Conservation (phyloP, 1,139 yeast species). For the Sugiyamaella castrensis region DNA sequence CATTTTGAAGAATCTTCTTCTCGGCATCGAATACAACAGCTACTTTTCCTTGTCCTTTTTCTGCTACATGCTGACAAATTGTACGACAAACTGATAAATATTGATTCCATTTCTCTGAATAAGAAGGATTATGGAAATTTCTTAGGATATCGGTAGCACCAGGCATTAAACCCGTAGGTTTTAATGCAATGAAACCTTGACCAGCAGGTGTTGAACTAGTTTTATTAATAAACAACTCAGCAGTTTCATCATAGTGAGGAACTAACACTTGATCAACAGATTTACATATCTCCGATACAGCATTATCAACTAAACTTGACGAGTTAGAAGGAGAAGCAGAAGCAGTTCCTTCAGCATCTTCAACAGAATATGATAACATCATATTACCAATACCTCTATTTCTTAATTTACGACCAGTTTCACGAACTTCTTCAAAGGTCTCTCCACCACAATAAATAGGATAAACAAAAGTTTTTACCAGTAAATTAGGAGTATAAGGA, state of each 20-base stretch:
- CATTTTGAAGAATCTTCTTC: conserved; percentile 80
- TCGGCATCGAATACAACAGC: conserved; percentile 93
- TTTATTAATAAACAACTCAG: conserved; percentile 43
- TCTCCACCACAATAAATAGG: conserved; percentile 93
- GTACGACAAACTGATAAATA: conserved; percentile 65
- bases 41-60: conserved; percentile 73
- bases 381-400: conserved; percentile 81
- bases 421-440: conserved; percentile 60
- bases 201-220: conserved; percentile 41
- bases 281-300: conserved; percentile 56
- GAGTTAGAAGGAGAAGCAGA: conserved; percentile 40
- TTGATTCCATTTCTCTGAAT: conserved; percentile 52
- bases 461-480: conserved; percentile 72
- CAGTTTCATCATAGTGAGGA: conserved; percentile 61
- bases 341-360: conserved; percentile 78
- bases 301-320: conserved; percentile 52
- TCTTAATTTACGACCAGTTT: conserved; percentile 65
- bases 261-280: conserved; percentile 69
- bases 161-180: conserved; percentile 85
- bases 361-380: conserved; percentile 93
- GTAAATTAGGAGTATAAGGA: conserved; percentile 56
- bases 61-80: conserved; percentile 62
- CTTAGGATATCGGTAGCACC: conserved; percentile 74
- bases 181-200: conserved; percentile 61
- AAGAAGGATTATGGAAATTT: conserved; percentile 55